Evolutionary conservation across 148 eudicot species (phyloP), one percentile per base, ranked within the genome.

Genomic region (Mesembryanthemum crystallinum): DNA sequence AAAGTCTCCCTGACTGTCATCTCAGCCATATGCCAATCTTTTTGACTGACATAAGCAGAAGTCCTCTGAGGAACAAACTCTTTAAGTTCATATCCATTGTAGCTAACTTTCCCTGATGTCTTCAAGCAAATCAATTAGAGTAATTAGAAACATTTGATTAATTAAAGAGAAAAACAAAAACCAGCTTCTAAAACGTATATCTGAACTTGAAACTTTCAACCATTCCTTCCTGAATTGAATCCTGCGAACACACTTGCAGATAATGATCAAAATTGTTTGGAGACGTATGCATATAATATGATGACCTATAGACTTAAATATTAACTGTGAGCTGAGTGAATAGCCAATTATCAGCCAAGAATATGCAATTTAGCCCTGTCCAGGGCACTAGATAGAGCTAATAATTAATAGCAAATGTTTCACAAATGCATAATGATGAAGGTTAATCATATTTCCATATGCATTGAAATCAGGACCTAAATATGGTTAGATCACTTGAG

Each of bases 1-100:
- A 94, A 85, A 58, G 91, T 89, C 78, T 94, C 97, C 69, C 92
- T 81, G 0, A 94, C 96, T 66, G 98, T 94, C 98, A 94, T 92
- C 83, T 94, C 98, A 24, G 90, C 93, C 85, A 87, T 87, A 77
- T 94, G 98, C 79, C 87, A 85, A 78, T 94, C 98, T 79, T 87
- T 91, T 82, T 94, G 97, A 64, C 93, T 92, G 35, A 91, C 89
- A 81, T 94, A 92, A 58, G 98, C 89, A 74, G 97, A 90, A 62
- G 89, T 89, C 68, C 96, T 87, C 75, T 92, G 98, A 79, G 98
- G 93, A 77, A 83, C 85, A 73, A 94, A 88, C 81, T 94, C 98
- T 55, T 83, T 80, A 28, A 92, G 85, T 58, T 83, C 90, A 77
- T 88, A 85, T 64, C 96, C 98, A 43, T 92, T 94, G 78, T 94